Conservation (phyloP, 129 eudicot genomes). For the Helianthus annuus region HanXRQr2.0-SUNRISE NC_035434.2:118709781-118710280, state of each 20-base stretch:
- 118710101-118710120: constrained; percentile 20
- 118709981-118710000: constrained; percentile 2
- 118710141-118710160: neutral
- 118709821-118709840: too few relatives aligned
- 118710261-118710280: too few relatives aligned
- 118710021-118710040: constrained; percentile 28
- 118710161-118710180: too few relatives aligned
- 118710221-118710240: too few relatives aligned
- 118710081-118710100: constrained; percentile 16
- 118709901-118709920: neutral
- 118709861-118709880: too few relatives aligned
- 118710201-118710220: too few relatives aligned
- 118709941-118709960: neutral
- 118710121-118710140: neutral
- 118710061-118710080: neutral
- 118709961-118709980: neutral
- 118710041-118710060: constrained; percentile 24
- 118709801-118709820: too few relatives aligned
- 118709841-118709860: too few relatives aligned
- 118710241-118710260: too few relatives aligned
- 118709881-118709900: too few relatives aligned
- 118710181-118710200: too few relatives aligned
- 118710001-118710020: constrained; percentile 27
- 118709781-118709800: too few relatives aligned
- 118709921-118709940: neutral